Conservation (phyloP, 768 basidiomycete genomes). For the Crucibulum laeve region DNA sequence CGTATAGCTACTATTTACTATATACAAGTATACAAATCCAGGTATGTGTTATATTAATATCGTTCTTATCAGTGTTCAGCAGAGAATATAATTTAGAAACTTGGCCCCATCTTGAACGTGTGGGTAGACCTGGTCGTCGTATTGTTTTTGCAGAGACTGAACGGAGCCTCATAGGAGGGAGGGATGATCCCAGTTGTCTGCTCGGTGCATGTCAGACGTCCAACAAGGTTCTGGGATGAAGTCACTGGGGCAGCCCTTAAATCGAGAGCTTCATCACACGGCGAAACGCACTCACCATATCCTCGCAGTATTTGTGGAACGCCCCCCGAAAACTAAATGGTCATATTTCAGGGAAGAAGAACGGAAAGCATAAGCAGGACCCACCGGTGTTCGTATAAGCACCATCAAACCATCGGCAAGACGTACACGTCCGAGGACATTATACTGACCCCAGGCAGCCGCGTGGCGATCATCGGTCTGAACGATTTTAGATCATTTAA, state of each 20-base stretch:
- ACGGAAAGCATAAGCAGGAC: slow-evolving; percentile 11
- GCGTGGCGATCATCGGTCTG: slow-evolving; percentile 45
- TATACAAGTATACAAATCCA: too few species aligned
- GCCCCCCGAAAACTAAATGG: slow-evolving; percentile 17
- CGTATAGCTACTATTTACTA: too few species aligned
- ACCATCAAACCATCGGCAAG: slow-evolving; percentile 56
- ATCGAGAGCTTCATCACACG: background rate
- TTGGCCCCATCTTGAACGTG: background rate
- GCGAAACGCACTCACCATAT: slow-evolving; percentile 31
- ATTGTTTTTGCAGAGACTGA: slow-evolving; percentile 42
- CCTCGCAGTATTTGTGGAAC: slow-evolving; percentile 41
- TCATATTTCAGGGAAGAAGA: background rate
- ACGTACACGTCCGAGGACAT: slow-evolving; percentile 53
- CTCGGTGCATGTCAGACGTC: slow-evolving; percentile 37
- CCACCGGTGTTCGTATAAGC: slow-evolving; percentile 47
- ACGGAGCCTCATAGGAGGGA: slow-evolving; percentile 47
- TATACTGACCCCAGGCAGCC: slow-evolving; percentile 54
- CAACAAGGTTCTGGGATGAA: slow-evolving; percentile 48
- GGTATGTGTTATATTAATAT: too few species aligned
- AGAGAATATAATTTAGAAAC: background rate
- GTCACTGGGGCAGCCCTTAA: slow-evolving; percentile 28
- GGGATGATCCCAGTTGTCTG: slow-evolving; percentile 22
- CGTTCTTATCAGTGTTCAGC: too few species aligned
- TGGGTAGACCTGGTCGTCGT: background rate
- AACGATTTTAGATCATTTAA: background rate